Conservation (phyloP, 345 rosid genomes). For the Citrus sp. region DNA sequence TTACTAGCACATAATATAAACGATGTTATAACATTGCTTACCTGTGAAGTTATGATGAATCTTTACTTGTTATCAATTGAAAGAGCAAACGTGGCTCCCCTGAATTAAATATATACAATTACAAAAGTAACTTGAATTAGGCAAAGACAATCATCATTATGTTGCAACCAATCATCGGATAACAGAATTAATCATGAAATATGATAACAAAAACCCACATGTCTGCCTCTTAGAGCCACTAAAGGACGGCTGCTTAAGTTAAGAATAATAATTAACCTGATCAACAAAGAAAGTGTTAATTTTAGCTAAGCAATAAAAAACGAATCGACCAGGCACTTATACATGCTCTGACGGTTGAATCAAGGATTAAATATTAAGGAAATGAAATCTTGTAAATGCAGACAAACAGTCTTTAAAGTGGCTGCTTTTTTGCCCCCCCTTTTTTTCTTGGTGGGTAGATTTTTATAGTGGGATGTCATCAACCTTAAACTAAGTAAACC, state of each 20-base stretch:
- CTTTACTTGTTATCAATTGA: slow-evolving; percentile 1
- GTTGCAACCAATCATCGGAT: slow-evolving; percentile 29
- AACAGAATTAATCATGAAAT: slow-evolving; percentile 26
- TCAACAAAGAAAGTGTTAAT: background rate
- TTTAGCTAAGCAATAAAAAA: background rate
- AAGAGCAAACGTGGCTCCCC: slow-evolving; percentile 12
- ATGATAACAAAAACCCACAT: slow-evolving; percentile 18
- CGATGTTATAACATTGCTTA: background rate
- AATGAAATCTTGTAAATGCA: slow-evolving; percentile 20
- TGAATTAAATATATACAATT: background rate
- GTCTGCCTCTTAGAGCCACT: slow-evolving; percentile 36
- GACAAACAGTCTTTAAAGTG: slow-evolving; percentile 25
- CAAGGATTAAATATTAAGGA: slow-evolving; percentile 11
- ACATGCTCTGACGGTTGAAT: background rate
- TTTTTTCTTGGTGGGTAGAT: background rate
- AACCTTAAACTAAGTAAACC: slow-evolving; percentile 43
- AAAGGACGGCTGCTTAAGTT: slow-evolving; percentile 30
- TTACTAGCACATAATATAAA: background rate
- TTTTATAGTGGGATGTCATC: slow-evolving; percentile 35
- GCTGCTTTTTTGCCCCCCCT: background rate
- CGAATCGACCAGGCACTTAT: background rate
- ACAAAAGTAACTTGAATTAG: slow-evolving; percentile 23
- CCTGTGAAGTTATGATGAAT: slow-evolving; percentile 17
- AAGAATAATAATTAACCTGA: slow-evolving; percentile 6
- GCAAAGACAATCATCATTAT: slow-evolving; percentile 23